Conservation (phyloP, 2,329 filamentous ascomycete species). For the Sodiomyces alkalinus region DNA sequence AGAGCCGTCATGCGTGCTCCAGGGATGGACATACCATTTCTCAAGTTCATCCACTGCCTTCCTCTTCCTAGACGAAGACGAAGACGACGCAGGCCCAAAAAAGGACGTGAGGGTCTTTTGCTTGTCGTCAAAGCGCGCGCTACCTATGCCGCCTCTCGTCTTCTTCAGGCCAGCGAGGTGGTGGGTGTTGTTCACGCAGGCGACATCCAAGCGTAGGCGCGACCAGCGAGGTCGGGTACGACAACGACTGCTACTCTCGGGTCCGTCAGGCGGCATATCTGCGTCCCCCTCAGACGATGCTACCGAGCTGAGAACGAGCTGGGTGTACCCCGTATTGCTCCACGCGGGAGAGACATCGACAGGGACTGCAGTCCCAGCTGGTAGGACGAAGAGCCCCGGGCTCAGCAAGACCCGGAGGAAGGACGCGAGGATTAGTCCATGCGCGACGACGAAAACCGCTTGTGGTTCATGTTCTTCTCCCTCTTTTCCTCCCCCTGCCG, state of each 20-base stretch:
- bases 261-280: neutral
- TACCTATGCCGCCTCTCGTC: conserved; percentile 71
- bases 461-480: neutral
- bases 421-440: conserved; percentile 64
- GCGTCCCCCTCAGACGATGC: neutral
- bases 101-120: conserved; percentile 68
- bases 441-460: conserved; percentile 55
- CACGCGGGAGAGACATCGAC: conserved; percentile 21
- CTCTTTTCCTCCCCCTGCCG: no score
- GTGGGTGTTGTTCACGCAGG: conserved; percentile 50
- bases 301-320: conserved; percentile 11
- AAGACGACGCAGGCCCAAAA: conserved; percentile 29
- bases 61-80: conserved; percentile 28
- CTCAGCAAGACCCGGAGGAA: conserved; percentile 40
- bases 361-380: conserved; percentile 7
- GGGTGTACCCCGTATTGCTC: conserved; percentile 38
- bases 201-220: conserved; percentile 29
- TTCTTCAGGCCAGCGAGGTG: conserved; percentile 65
- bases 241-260: neutral
- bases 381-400: conserved; percentile 7
- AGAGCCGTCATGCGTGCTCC: neutral
- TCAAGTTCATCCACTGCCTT: conserved; percentile 19
- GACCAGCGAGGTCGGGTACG: conserved; percentile 20
- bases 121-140: conserved; percentile 55
- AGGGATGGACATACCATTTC: neutral